These are phyloP conservation scores for Volvox reticuliferus DNA, from an alignment of 139 green algal genomes.

Conservation along the genomic window DNA sequence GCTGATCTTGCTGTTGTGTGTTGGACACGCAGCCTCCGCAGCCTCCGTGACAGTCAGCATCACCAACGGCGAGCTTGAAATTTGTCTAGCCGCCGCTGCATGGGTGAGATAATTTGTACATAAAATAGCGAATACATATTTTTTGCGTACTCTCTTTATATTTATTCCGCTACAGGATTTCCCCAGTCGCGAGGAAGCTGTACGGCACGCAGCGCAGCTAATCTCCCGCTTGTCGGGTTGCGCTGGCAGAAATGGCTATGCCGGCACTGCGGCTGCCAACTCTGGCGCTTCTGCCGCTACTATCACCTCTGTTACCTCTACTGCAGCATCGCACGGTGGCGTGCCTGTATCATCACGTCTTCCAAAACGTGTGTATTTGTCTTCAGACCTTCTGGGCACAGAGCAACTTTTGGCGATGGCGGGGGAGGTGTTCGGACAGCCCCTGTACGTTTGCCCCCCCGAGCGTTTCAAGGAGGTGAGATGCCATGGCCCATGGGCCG, in stretches of 20 bases:
- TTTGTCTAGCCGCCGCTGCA: too few relatives aligned
- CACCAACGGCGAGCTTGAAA: too few relatives aligned
- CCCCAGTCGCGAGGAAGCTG: conserved; percentile 23
- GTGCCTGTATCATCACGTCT: too few relatives aligned
- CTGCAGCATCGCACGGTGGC: too few relatives aligned
- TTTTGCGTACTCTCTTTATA: too few relatives aligned
- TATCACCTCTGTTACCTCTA: too few relatives aligned
- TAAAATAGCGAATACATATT: too few relatives aligned
- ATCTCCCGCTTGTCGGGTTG: neutral
- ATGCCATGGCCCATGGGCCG: neutral
- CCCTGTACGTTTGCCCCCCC: conserved; percentile 27
- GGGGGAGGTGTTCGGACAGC: neutral
- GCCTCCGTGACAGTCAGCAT: too few relatives aligned
- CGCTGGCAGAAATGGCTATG: neutral
- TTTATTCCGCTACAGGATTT: conserved; percentile 19
- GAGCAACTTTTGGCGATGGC: conserved; percentile 21
- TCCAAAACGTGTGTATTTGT: conserved; percentile 23
- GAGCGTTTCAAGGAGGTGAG: conserved; percentile 19
- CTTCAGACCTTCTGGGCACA: conserved; percentile 13
- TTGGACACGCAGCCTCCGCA: too few relatives aligned
- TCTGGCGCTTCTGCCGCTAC: too few relatives aligned
- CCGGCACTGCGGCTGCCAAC: neutral
- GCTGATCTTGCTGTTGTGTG: too few relatives aligned
- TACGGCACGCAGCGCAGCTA: conserved; percentile 1
- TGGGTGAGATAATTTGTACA: too few relatives aligned